A percentile compares a stretch with the other conserved stretches of the same genome.
These are phyloP conservation scores for Tricholoma matsutake DNA, from an alignment of 768 basidiomycete species.

Conservation along the genomic window DNA sequence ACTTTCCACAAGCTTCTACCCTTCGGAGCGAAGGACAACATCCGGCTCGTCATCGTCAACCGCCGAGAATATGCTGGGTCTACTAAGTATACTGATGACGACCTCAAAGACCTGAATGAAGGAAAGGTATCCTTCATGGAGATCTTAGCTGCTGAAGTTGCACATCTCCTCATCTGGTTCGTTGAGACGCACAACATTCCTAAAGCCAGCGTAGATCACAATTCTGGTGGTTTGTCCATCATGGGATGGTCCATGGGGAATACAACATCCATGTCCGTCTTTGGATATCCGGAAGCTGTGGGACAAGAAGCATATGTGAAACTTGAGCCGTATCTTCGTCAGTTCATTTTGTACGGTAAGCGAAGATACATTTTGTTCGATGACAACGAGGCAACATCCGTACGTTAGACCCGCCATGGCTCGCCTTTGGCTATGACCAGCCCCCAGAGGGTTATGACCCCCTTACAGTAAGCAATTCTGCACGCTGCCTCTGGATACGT, in stretches of 20 bases:
- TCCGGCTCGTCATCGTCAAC: conserved; percentile 28
- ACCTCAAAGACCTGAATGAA: conserved; percentile 26
- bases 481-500: neutral
- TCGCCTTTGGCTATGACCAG: conserved; percentile 26
- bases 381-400: neutral
- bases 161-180: conserved; percentile 27
- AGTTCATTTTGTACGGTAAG: conserved; percentile 33
- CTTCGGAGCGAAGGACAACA: conserved; percentile 19
- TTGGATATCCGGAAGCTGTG: conserved; percentile 23
- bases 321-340: conserved; percentile 28
- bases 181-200: conserved; percentile 25
- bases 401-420: conserved; percentile 28
- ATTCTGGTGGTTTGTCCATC: conserved; percentile 31
- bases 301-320: conserved; percentile 15
- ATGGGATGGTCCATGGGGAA: conserved; percentile 39
- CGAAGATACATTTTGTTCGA: neutral
- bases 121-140: conserved; percentile 25
- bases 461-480: neutral
- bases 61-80: conserved; percentile 33
- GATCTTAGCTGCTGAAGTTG: conserved; percentile 20
- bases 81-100: conserved; percentile 27
- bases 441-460: conserved; percentile 3
- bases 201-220: conserved; percentile 19
- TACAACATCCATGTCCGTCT: conserved; percentile 24
- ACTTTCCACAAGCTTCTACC: conserved; percentile 17